phyloP scores from a whole-genome alignment of 768 basidiomycete species.

The Mycena venus region DNA sequence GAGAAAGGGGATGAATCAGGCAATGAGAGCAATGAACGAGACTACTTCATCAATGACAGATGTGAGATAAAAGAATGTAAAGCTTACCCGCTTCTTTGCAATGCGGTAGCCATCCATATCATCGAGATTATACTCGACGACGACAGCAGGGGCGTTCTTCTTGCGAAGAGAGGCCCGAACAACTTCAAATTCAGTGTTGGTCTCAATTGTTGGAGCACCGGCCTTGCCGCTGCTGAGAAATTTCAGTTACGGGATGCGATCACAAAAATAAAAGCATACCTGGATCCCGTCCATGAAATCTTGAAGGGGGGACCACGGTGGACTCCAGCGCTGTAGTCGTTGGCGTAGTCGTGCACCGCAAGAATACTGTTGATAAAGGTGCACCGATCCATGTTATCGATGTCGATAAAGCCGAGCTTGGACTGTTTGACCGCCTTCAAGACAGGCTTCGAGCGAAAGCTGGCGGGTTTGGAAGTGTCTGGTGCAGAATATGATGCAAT shows the following conservation, averaged over 20 bases:
- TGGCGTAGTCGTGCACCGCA: not conserved
- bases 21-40: not conserved
- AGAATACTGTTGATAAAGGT: not conserved
- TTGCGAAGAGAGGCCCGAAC: conserved; percentile 5
- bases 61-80: not conserved
- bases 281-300: conserved; percentile 37
- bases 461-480: not conserved
- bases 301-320: conserved; percentile 39
- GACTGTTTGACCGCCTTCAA: not conserved
- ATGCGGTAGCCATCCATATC: conserved; percentile 36
- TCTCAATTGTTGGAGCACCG: not conserved
- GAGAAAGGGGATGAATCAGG: not conserved
- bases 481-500: not conserved
- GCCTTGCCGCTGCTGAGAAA: not conserved
- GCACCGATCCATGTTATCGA: not conserved
- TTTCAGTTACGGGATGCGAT: not conserved
- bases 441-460: not conserved
- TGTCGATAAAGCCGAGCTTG: conserved; percentile 16
- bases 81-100: conserved; percentile 27
- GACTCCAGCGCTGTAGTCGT: conserved; percentile 33
- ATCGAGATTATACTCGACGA: conserved; percentile 39
- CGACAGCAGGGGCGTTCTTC: conserved; percentile 15
- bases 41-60: not conserved
- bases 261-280: conserved; percentile 27
- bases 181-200: not conserved